Evolutionary conservation across 1,139 yeast species (phyloP), one percentile per base, ranked within the genome.

Genomic region (Yamadazyma buinensis): DNA sequence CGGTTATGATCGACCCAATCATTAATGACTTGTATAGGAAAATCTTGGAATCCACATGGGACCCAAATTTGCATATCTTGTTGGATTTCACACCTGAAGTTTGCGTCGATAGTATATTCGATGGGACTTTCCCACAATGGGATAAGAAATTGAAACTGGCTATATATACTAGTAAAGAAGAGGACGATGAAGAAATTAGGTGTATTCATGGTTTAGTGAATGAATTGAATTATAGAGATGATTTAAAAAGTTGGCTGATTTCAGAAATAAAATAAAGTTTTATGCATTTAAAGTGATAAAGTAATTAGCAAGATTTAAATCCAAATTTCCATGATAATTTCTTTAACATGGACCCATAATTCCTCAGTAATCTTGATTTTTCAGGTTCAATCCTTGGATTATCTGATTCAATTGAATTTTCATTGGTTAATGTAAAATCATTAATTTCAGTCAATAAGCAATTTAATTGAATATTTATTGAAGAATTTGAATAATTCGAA

Each of bases 11-110:
- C 42, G 79, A 77, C 44, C 82, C 82, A 0, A 59, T 75, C 2
- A 67, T 80, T 8, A 65, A 67, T 35, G 65, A 64, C 33, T 57
- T 84, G 12, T 75, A 82, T 47, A 74, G 77, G 40, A 75, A 75
- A 45, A 75, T 87, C 1, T 73, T 82, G 48, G 80, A 82, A 38
- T 69, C 84, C 26, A 74, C 85, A 0, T 87, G 95, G 95, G 88
- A 84, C 48, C 77, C 81, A 2, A 75, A 82, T 38, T 81, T 87
- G 22, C 61, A 61, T 34, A 48, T 54, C 2, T 47, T 69, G 12
- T 77, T 85, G 33, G 92, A 84, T 43, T 76, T 72, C 40, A 68
- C 83, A 9, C 95, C 96, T 0, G 74, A 75, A 32, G 83, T 78
- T 37, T 77, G 92, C 44, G 70, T 88, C 9, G 77, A 80, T 28